Evolutionary conservation across 768 basidiomycete species (phyloP).

Genomic region (Porphyrellus cyaneotinctus): DNA sequence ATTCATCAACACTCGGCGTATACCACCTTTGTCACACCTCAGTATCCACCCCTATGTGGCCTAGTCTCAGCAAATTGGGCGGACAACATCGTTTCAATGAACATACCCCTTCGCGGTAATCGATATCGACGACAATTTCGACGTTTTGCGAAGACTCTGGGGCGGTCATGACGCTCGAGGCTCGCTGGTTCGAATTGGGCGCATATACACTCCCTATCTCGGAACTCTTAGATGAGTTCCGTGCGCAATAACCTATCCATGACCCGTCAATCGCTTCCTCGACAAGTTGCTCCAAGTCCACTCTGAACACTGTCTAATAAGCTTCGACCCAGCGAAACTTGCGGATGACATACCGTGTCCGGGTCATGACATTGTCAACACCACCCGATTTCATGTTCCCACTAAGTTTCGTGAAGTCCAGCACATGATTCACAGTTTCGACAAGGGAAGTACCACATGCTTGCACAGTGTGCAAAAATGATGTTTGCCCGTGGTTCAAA

Average conservation of each 20-base stretch:
- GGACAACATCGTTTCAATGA: not conserved
- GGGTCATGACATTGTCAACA: conserved; percentile 69
- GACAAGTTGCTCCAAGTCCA: conserved; percentile 76
- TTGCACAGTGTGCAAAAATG: conserved; percentile 89
- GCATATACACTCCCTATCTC: conserved; percentile 92
- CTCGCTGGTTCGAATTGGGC: conserved; percentile 51
- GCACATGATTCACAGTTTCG: conserved; percentile 94
- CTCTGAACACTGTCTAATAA: conserved; percentile 32
- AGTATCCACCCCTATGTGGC: conserved; percentile 71
- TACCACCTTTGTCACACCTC: conserved; percentile 88
- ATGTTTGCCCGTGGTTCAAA: conserved; percentile 76
- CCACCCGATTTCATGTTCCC: conserved; percentile 79
- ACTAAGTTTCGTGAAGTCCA: conserved; percentile 94
- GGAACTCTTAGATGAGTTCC: conserved; percentile 66
- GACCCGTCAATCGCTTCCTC: conserved; percentile 91
- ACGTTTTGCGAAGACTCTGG: conserved; percentile 45
- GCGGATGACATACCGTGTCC: conserved; percentile 48
- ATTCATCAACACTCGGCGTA: conserved; percentile 91
- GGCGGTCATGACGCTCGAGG: conserved; percentile 38
- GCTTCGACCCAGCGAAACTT: not conserved
- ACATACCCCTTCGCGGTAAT: conserved; percentile 60
- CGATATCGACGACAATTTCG: conserved; percentile 88
- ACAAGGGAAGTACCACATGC: conserved; percentile 94
- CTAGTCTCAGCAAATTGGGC: conserved; percentile 3
- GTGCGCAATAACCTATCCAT: conserved; percentile 88